Evolutionary conservation across 495 filamentous ascomycete genomes (phyloP).

Genomic region (Tetracladium marchalianum): DNA sequence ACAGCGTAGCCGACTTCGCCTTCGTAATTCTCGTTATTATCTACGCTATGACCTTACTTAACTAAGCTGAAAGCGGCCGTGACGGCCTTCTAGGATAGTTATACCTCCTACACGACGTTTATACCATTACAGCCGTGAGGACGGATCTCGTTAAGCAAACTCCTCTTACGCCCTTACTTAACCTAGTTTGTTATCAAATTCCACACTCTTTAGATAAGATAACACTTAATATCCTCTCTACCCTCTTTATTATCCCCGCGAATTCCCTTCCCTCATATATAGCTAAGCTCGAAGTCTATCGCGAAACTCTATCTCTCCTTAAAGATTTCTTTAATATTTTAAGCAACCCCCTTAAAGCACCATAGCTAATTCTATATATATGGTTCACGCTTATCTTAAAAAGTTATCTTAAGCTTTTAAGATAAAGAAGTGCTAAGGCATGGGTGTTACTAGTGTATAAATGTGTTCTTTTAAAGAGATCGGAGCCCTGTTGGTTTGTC

Average conservation of each 20-base stretch:
- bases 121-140: no score
- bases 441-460: slow-evolving; percentile 10
- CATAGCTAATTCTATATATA: slow-evolving; percentile 1
- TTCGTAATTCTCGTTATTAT: slow-evolving; percentile 35
- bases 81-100: slow-evolving; percentile 2
- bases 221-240: no score
- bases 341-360: no score
- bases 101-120: slow-evolving; percentile 1
- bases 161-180: no score
- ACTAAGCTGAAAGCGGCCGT: slow-evolving; percentile 6
- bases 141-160: no score
- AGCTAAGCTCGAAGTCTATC: no score
- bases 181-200: no score
- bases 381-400: slow-evolving; percentile 5
- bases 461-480: slow-evolving; percentile 6
- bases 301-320: no score
- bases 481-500: slow-evolving; percentile 7
- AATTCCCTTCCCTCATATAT: no score
- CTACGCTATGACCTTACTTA: slow-evolving; percentile 33
- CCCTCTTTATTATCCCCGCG: no score
- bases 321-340: no score
- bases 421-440: slow-evolving; percentile 1
- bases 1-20: slow-evolving; percentile 36
- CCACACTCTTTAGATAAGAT: no score
- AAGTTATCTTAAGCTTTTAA: slow-evolving; percentile 3